These are phyloP conservation scores for Acer yangbiense DNA, from an alignment of 345 rosid species.

Conservation along the genomic window DNA sequence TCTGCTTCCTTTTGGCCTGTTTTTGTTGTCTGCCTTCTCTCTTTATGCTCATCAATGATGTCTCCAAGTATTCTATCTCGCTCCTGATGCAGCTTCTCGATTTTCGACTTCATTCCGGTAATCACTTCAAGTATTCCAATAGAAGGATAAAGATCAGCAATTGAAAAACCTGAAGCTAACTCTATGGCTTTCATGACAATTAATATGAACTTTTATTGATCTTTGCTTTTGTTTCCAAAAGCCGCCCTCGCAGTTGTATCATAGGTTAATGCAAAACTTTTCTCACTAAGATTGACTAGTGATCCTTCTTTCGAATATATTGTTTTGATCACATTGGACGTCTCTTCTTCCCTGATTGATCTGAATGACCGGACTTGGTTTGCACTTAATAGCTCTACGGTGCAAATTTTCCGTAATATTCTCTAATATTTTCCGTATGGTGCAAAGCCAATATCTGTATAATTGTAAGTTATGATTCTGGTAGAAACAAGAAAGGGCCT, in stretches of 20 bases:
- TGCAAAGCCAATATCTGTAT: constrained; percentile 16
- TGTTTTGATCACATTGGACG: neutral
- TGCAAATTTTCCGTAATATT: constrained; percentile 25
- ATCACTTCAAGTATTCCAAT: constrained; percentile 22
- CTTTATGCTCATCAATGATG: constrained; percentile 33
- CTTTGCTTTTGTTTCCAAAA: constrained; percentile 30
- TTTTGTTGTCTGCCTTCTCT: neutral
- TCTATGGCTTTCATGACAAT: constrained; percentile 26
- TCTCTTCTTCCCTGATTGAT: constrained; percentile 22
- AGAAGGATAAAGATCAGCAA: constrained; percentile 36
- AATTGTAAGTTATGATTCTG: constrained; percentile 8
- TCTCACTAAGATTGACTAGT: constrained; percentile 13
- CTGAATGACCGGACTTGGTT: constrained; percentile 23
- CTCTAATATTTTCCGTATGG: constrained; percentile 34
- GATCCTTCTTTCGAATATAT: neutral
- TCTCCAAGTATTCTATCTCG: constrained; percentile 28
- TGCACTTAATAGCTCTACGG: constrained; percentile 20
- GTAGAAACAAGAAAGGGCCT: constrained; percentile 25
- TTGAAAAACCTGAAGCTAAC: constrained; percentile 28
- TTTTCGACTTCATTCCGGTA: constrained; percentile 22
- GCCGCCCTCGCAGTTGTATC: constrained; percentile 31
- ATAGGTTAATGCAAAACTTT: constrained; percentile 21
- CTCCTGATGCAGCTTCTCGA: constrained; percentile 21
- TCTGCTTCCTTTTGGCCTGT: neutral
- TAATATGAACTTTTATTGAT: neutral